Percentiles rank a stretch among this genome's conserved stretches.
Evolutionary conservation across 345 rosid genomes (phyloP).

Genomic region (Boechera stricta): DNA sequence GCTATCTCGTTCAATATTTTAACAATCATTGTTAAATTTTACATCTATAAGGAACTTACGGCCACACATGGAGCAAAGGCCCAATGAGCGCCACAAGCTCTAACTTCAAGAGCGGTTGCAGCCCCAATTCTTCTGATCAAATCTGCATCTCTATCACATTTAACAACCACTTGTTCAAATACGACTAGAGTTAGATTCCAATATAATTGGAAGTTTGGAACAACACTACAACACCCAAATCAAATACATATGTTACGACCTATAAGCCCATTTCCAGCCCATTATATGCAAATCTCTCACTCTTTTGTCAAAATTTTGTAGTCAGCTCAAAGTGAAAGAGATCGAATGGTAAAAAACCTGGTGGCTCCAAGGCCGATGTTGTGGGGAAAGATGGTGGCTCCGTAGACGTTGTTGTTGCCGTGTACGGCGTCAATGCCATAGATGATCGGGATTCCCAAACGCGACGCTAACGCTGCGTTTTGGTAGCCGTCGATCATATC

Average conservation of each 20-base stretch:
- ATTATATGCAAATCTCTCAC: background rate
- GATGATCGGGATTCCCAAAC: slow-evolving; percentile 80
- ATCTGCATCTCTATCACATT: slow-evolving; percentile 59
- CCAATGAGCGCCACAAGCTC: slow-evolving; percentile 6
- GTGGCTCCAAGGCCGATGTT: slow-evolving; percentile 90
- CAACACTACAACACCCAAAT: background rate
- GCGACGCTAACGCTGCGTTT: slow-evolving; percentile 60
- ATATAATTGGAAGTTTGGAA: background rate
- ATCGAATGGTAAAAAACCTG: slow-evolving; percentile 51
- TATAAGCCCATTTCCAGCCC: background rate
- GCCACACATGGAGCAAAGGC: slow-evolving; percentile 6
- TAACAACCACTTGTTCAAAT: slow-evolving; percentile 7
- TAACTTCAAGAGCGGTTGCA: slow-evolving; percentile 64
- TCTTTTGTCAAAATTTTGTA: background rate
- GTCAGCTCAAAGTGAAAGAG: background rate
- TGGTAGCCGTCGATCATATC: slow-evolving; percentile 85
- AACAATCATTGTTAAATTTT: no score
- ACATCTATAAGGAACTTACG: background rate
- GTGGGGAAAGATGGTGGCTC: slow-evolving; percentile 88
- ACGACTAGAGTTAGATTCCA: background rate
- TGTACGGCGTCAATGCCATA: slow-evolving; percentile 96
- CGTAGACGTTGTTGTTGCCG: slow-evolving; percentile 80
- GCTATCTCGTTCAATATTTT: no score
- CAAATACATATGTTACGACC: background rate
- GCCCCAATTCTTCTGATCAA: slow-evolving; percentile 68